Evolutionary conservation across 208 protist species (phyloP).

Genomic region (Leishmania aethiopica): DNA sequence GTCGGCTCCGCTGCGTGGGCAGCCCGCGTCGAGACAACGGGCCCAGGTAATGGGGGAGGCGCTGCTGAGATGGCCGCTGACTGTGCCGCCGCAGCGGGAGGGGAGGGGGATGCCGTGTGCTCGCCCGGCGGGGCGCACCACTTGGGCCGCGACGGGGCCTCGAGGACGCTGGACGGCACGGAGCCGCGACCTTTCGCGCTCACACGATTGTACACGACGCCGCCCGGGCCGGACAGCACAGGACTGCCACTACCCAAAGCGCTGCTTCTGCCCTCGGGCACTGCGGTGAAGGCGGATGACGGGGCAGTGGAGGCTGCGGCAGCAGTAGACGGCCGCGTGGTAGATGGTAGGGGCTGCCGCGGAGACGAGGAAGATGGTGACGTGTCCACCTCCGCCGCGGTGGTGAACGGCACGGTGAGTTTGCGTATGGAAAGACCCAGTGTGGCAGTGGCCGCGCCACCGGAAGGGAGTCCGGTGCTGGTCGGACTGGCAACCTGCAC

Average conservation of each 20-base stretch:
- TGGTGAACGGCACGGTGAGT: background rate
- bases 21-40: background rate
- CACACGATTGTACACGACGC: conserved; percentile 27
- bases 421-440: background rate
- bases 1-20: background rate
- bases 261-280: background rate
- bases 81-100: background rate
- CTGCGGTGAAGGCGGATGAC: background rate
- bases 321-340: background rate
- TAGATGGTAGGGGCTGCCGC: background rate
- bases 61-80: background rate
- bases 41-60: background rate
- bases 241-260: background rate
- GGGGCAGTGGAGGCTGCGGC: background rate
- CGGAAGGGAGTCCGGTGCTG: background rate
- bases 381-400: background rate
- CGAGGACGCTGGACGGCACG: conserved; percentile 21
- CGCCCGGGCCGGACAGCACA: conserved; percentile 4
- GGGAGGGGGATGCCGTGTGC: conserved; percentile 1
- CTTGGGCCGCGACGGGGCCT: conserved; percentile 17
- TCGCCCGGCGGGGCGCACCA: conserved; percentile 22
- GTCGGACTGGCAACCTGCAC: background rate
- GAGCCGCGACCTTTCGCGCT: conserved; percentile 21
- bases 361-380: background rate
- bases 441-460: background rate